Evolutionary conservation across 1,284 basidiomycete genomes (phyloP), one percentile per base, ranked within the genome.

Genomic region (Cerrena zonata): DNA sequence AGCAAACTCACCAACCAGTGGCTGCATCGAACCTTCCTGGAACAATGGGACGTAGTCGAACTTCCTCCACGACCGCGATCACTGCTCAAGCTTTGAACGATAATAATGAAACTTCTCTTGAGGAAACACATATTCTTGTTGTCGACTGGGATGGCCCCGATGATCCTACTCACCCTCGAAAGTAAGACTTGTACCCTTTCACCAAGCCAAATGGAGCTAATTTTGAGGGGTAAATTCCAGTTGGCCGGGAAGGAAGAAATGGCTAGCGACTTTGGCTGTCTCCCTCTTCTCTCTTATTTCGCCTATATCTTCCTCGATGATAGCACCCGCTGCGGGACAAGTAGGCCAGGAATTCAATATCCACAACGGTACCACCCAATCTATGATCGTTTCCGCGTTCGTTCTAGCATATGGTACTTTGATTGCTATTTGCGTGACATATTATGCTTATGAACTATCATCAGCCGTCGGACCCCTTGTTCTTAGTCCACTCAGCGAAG

Each of bases 351-450:
- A 81, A 13, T 80, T 85, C 56, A 70, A 75, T 2, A 73, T 88
- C 5, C 76, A 73, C 2, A 75, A 59, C 53, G 59, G 55, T 1
- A 75, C 72, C 2, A 56, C 81, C 3, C 64, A 78, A 13, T 77
- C 80, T 0, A 72, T 88, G 64, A 76, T 74, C 7, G 77, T 79
- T 0, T 82, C 81, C 0, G 73, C 87, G 1, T 89, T 86, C 55
- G 70, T 88, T 1, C 69, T 87, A 27, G 82, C 78, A 13, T 84
- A 78, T 56, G 79, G 82, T 79, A 43, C 51, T 63, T 48, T 24
- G n/a, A n/a, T n/a, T n/a, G n/a, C n/a, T n/a, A n/a, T n/a, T n/a
- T n/a, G n/a, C n/a, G 24, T 4, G 12, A 19, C 15, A 19, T 24
- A 13, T n/a, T 3, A 37, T 30, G 13, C 1, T 21, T 19, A 13